Evolutionary conservation across 2,329 filamentous ascomycete species (phyloP).

Genomic region (Zasmidium citrigriseum): DNA sequence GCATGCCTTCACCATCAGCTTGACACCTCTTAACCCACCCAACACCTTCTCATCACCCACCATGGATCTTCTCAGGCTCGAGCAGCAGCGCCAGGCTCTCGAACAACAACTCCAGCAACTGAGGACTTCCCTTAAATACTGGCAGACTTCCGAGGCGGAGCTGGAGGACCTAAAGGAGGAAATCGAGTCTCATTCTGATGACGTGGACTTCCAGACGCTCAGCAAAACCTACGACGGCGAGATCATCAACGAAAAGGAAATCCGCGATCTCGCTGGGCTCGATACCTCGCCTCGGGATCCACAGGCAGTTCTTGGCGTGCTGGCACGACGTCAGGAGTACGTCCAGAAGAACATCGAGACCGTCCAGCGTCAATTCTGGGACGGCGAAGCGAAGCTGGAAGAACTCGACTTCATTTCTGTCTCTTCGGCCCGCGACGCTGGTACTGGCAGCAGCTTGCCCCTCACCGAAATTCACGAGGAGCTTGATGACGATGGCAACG

Average conservation of each 20-base stretch:
- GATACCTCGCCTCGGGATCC: constrained; percentile 50
- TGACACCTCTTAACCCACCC: neutral
- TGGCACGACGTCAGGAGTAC: constrained; percentile 82
- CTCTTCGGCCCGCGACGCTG: constrained; percentile 39
- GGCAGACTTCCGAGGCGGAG: constrained; percentile 88
- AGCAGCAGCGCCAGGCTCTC: constrained; percentile 72
- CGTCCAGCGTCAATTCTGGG: constrained; percentile 70
- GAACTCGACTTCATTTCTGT: constrained; percentile 48
- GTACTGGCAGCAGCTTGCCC: constrained; percentile 66
- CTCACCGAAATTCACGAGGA: constrained; percentile 91
- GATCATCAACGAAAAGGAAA: constrained; percentile 63
- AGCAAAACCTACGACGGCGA: constrained; percentile 63
- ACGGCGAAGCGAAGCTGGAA: constrained; percentile 69
- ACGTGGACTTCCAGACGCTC: constrained; percentile 40
- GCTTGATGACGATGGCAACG: constrained; percentile 85
- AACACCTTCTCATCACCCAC: constrained; percentile 42
- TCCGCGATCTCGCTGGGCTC: constrained; percentile 56
- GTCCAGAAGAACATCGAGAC: constrained; percentile 78
- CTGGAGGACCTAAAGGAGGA: constrained; percentile 89
- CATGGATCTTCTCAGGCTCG: constrained; percentile 63
- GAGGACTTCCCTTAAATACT: constrained; percentile 75
- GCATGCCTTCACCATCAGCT: neutral
- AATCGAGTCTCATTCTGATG: constrained; percentile 52
- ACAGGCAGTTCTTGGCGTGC: constrained; percentile 65
- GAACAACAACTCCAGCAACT: constrained; percentile 76